Evolutionary conservation across 805 yeast genomes (phyloP).

Genomic region (Sugiyamaella chiloensis): DNA sequence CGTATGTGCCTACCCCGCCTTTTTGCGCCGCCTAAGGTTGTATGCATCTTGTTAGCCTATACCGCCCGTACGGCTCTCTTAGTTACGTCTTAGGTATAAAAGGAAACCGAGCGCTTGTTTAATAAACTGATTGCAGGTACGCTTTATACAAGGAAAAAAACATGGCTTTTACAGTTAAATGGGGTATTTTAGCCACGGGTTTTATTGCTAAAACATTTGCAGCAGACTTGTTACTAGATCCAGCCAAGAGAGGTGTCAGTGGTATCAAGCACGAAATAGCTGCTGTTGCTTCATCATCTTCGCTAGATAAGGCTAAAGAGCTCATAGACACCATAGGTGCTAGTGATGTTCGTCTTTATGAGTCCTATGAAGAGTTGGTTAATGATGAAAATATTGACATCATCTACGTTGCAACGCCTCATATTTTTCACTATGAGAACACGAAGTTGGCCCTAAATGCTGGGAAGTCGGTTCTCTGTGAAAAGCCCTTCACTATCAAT

Average conservation of each 20-base stretch:
- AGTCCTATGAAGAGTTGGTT: conserved; percentile 44
- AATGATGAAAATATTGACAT: conserved; percentile 43
- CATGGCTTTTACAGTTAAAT: conserved; percentile 25
- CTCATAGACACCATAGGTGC: conserved; percentile 23
- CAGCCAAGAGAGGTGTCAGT: conserved; percentile 24
- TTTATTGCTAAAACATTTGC: conserved; percentile 29
- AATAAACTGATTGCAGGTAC: no score
- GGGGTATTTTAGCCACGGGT: conserved; percentile 33
- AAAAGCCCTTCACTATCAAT: conserved; percentile 53
- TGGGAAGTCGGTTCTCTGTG: conserved; percentile 52
- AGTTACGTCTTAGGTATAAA: no score
- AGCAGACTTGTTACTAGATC: conserved; percentile 25
- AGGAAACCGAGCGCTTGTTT: no score
- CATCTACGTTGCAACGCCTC: conserved; percentile 55
- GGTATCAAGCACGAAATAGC: conserved; percentile 30
- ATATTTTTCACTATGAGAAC: conserved; percentile 48
- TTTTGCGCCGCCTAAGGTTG: no score
- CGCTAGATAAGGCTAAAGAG: conserved; percentile 25
- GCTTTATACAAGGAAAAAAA: no score
- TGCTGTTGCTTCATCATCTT: conserved; percentile 29
- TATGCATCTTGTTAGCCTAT: no score
- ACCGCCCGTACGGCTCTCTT: no score
- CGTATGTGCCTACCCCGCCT: no score
- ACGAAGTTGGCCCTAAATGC: conserved; percentile 42
- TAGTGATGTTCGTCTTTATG: conserved; percentile 20